Percentiles rank a stretch among this genome's conserved stretches.
Evolutionary conservation across 139 green algal genomes (phyloP).

Genomic region (Chlorella sorokiniana): DNA sequence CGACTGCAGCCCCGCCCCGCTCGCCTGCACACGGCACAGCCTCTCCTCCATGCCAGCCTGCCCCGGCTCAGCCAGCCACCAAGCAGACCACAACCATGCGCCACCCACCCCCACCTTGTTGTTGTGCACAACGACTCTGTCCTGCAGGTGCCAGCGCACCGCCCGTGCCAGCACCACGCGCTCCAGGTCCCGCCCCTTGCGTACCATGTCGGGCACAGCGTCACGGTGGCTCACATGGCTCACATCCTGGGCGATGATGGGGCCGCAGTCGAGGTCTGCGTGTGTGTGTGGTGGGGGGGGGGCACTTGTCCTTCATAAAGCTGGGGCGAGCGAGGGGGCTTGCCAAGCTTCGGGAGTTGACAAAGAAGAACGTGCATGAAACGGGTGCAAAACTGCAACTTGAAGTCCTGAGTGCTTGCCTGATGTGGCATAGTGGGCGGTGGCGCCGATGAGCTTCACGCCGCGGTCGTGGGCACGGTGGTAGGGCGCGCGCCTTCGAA

Average conservation of each 20-base stretch:
- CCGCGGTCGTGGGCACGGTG: conserved; percentile 65
- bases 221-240: conserved; percentile 76
- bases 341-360: not conserved
- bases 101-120: conserved; percentile 81
- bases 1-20: no score
- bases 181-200: conserved; percentile 72
- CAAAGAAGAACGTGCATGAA: not conserved
- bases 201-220: conserved; percentile 63
- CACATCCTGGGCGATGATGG: conserved; percentile 77
- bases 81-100: no score
- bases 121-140: conserved; percentile 73
- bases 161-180: conserved; percentile 76
- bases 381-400: not conserved
- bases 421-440: conserved; percentile 80
- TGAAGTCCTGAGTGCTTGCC: not conserved
- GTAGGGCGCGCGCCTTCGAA: conserved; percentile 71
- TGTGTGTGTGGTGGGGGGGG: no score
- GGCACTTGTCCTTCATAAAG: no score
- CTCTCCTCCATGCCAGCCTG: no score
- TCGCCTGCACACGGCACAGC: no score
- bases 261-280: conserved; percentile 61
- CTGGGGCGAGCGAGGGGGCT: no score
- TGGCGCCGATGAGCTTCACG: conserved; percentile 86
- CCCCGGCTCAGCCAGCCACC: no score
- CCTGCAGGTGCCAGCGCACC: conserved; percentile 71